Percentiles rank a stretch among this genome's conserved stretches.
phyloP scores from a whole-genome alignment of 2,329 filamentous ascomycete genomes.

The Leptographium lundbergii region DNA sequence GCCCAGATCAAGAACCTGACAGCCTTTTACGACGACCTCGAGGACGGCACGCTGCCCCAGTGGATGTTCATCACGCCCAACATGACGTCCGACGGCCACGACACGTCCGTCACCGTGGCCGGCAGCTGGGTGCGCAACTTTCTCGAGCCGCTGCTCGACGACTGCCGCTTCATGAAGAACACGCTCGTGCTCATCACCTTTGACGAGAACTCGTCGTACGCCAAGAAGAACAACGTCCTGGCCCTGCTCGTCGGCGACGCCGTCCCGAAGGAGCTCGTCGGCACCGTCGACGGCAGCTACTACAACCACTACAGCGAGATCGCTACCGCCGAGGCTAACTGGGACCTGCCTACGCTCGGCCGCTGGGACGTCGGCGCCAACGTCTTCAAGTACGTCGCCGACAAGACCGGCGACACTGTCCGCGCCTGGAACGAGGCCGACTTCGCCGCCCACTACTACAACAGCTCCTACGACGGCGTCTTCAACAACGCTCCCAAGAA shows the following conservation, averaged over 20 bases:
- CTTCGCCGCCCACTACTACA: conserved; percentile 12
- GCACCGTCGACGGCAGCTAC: conserved; percentile 55
- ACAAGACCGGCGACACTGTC: conserved; percentile 44
- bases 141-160: conserved; percentile 54
- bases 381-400: conserved; percentile 48
- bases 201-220: conserved; percentile 65
- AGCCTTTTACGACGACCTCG: conserved; percentile 55
- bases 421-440: conserved; percentile 9
- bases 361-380: conserved; percentile 63
- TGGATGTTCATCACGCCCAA: conserved; percentile 61
- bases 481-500: conserved; percentile 13
- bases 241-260: conserved; percentile 62
- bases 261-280: conserved; percentile 50
- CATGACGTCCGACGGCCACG: conserved; percentile 67
- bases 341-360: conserved; percentile 55
- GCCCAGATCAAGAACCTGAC: conserved; percentile 63
- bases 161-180: conserved; percentile 61
- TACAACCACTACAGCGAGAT: conserved; percentile 64
- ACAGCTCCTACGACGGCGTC: conserved; percentile 19
- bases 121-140: conserved; percentile 57
- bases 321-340: conserved; percentile 56
- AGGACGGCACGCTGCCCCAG: conserved; percentile 52
- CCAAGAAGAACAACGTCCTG: conserved; percentile 54
- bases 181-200: conserved; percentile 68
- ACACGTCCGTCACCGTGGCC: conserved; percentile 56